Evolutionary conservation across 2,329 filamentous ascomycete genomes (phyloP).

Genomic region (Cercospora canescens): DNA sequence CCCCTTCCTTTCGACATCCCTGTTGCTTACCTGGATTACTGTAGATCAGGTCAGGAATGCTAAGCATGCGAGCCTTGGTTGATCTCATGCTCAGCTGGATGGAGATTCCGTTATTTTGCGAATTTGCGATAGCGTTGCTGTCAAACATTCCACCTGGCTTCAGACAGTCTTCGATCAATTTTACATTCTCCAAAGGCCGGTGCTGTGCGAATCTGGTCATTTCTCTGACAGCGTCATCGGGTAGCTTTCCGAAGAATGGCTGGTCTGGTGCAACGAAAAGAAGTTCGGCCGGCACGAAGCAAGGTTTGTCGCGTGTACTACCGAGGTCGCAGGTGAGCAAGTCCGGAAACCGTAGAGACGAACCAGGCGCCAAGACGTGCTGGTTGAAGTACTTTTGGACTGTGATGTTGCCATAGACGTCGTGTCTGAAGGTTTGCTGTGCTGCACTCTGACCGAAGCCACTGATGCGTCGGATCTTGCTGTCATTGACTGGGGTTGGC

Average conservation of each 20-base stretch:
- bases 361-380: neutral
- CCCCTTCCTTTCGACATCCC: neutral
- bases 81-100: neutral
- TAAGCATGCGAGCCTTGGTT: neutral
- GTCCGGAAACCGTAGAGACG: neutral
- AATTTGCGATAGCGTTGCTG: neutral
- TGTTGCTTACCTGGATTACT: neutral
- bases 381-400: constrained; percentile 13
- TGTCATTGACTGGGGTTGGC: neutral
- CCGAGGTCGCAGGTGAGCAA: constrained; percentile 10
- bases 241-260: neutral
- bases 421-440: neutral
- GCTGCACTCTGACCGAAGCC: neutral
- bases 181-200: neutral
- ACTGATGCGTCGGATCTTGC: constrained; percentile 1
- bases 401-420: neutral
- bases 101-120: neutral
- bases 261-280: constrained; percentile 10
- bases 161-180: neutral
- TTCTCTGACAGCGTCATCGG: neutral
- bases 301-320: neutral
- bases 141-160: neutral
- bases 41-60: neutral
- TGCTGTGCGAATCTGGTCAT: constrained; percentile 5
- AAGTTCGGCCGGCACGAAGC: constrained; percentile 15